Evolutionary conservation across 208 protist genomes (phyloP).

Genomic region (Histomonas meleagridis): DNA sequence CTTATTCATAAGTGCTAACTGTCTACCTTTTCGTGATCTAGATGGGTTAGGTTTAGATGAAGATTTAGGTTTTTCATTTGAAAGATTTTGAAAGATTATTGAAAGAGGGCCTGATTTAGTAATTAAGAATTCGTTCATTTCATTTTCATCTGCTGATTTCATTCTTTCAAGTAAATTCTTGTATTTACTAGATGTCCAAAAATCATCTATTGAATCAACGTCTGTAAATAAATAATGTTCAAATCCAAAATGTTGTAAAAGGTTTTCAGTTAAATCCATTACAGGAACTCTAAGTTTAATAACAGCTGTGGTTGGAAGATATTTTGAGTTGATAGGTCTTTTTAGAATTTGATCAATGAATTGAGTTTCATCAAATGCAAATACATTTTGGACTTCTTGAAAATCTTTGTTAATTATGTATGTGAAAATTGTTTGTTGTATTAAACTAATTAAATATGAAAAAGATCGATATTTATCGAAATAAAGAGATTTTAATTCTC

Average conservation of each 20-base stretch:
- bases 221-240: no score
- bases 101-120: no score
- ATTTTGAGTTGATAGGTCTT: background rate
- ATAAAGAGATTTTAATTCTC: background rate
- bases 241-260: background rate
- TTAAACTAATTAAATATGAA: background rate
- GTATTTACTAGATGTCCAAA: no score
- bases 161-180: no score
- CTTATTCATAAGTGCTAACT: no score
- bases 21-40: no score
- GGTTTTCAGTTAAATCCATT: background rate
- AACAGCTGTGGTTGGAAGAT: background rate
- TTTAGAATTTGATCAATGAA: background rate
- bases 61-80: no score
- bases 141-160: no score
- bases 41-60: no score
- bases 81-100: no score
- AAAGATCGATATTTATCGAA: constrained; percentile 10
- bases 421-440: background rate
- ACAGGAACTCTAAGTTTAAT: background rate
- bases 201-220: no score
- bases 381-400: background rate
- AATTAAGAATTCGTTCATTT: no score
- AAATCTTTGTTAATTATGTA: background rate
- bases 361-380: background rate